These are phyloP conservation scores for Dipteronia dyeriana DNA, from an alignment of 345 rosid species.

Conservation along the genomic window DNA sequence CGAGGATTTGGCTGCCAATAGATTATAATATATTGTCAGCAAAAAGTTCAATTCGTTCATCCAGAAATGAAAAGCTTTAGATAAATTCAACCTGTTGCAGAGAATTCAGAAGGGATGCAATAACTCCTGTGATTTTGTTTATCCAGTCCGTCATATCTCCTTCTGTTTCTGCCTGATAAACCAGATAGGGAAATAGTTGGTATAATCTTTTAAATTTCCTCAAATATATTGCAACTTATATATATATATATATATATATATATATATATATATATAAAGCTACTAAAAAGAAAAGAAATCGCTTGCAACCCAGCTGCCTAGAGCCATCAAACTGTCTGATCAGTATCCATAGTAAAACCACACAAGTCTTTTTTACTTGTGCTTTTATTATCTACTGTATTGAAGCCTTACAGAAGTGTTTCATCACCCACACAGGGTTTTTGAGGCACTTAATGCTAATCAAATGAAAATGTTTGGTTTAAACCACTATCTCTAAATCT, in stretches of 20 bases:
- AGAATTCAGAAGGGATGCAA: constrained; percentile 67
- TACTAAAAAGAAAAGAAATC: neutral
- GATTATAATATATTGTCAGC: constrained; percentile 21
- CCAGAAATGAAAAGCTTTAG: neutral
- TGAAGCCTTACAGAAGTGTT: neutral
- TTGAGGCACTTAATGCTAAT: neutral
- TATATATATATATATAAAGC: too few relatives aligned
- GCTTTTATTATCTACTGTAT: neutral
- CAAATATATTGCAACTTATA: constrained; percentile 6
- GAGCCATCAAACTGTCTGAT: neutral
- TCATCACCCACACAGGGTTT: neutral
- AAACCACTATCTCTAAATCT: neutral
- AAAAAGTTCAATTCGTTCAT: constrained; percentile 4
- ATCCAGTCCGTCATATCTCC: constrained; percentile 87
- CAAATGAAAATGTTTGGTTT: neutral
- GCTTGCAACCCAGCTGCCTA: neutral
- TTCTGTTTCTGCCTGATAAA: constrained; percentile 81
- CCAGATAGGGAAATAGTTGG: constrained; percentile 6
- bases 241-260: too few relatives aligned
- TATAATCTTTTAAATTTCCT: neutral
- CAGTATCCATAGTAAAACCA: neutral
- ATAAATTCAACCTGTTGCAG: constrained; percentile 62
- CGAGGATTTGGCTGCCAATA: constrained; percentile 49
- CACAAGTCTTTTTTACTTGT: neutral
- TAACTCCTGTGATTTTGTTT: constrained; percentile 70